phyloP scores from a whole-genome alignment of 2,329 filamentous ascomycete species.

The Xylariaceae sp. region DNA sequence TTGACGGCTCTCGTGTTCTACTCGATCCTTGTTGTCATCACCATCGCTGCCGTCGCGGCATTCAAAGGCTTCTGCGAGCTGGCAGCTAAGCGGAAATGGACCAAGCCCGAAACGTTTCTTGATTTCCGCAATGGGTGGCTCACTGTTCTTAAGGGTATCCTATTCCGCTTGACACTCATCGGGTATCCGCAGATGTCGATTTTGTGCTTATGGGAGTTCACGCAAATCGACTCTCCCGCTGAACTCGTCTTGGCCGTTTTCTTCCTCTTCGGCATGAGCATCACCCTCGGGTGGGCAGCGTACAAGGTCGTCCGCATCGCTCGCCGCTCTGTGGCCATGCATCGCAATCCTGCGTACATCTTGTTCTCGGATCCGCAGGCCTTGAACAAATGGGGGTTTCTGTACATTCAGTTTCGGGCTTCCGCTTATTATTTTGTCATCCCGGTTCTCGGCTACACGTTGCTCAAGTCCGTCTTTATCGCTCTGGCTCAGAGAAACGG shows the following conservation, averaged over 20 bases:
- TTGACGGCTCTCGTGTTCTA: slow-evolving; percentile 81
- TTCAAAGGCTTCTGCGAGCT: slow-evolving; percentile 75
- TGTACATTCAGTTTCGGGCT: slow-evolving; percentile 86
- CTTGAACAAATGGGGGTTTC: slow-evolving; percentile 88
- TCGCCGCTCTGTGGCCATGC: slow-evolving; percentile 75
- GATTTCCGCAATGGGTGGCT: slow-evolving; percentile 88
- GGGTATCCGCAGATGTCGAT: slow-evolving; percentile 82
- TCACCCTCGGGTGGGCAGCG: slow-evolving; percentile 71
- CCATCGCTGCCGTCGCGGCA: slow-evolving; percentile 62
- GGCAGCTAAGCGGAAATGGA: slow-evolving; percentile 65
- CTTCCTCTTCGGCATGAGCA: slow-evolving; percentile 72
- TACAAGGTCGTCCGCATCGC: slow-evolving; percentile 80
- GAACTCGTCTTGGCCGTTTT: slow-evolving; percentile 76
- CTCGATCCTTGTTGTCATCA: slow-evolving; percentile 69
- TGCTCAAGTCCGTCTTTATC: slow-evolving; percentile 79
- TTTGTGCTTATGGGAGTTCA: slow-evolving; percentile 82
- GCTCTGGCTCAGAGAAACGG: slow-evolving; percentile 66
- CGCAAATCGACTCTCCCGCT: slow-evolving; percentile 69
- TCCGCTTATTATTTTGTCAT: slow-evolving; percentile 87
- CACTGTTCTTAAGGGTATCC: slow-evolving; percentile 78
- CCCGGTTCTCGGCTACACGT: slow-evolving; percentile 65
- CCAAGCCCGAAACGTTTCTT: slow-evolving; percentile 76
- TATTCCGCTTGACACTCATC: slow-evolving; percentile 78
- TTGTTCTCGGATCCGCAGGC: slow-evolving; percentile 81
- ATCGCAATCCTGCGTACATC: slow-evolving; percentile 88